Percentiles rank a stretch among this genome's conserved stretches.
phyloP scores from a whole-genome alignment of 371 early-diverging fungal species.

The Vavraia culicis region DNA sequence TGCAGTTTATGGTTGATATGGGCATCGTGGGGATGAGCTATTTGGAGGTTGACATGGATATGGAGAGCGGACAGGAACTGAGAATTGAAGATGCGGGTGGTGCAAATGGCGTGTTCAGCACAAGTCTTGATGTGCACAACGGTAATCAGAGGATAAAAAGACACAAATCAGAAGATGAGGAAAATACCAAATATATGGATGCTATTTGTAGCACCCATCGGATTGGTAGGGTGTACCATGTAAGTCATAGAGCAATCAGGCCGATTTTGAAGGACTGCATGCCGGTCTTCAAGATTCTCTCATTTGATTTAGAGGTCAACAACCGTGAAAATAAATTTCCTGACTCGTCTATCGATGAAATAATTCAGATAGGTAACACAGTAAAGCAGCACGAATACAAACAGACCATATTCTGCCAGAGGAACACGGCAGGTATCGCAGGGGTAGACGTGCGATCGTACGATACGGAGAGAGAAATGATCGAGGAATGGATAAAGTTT shows the following conservation, averaged over 20 bases:
- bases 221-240: too few species aligned
- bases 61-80: neutral
- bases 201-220: too few species aligned
- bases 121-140: neutral
- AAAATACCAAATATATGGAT: too few species aligned
- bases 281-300: slow-evolving; percentile 73
- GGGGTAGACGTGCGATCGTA: slow-evolving; percentile 66
- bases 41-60: slow-evolving; percentile 16
- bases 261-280: slow-evolving; percentile 38
- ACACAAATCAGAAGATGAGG: too few species aligned
- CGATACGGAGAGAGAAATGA: slow-evolving; percentile 58
- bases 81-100: neutral
- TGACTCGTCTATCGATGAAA: slow-evolving; percentile 67
- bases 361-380: slow-evolving; percentile 92
- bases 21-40: slow-evolving; percentile 68
- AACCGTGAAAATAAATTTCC: slow-evolving; percentile 88
- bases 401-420: slow-evolving; percentile 67
- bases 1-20: slow-evolving; percentile 89
- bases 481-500: slow-evolving; percentile 53
- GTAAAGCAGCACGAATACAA: slow-evolving; percentile 68
- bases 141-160: neutral
- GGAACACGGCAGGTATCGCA: slow-evolving; percentile 68
- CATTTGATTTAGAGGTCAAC: slow-evolving; percentile 81
- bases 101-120: neutral
- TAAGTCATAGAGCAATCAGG: too few species aligned